Conservation (phyloP, 139 green algal genomes). For the Parachlorella kessleri region DNA sequence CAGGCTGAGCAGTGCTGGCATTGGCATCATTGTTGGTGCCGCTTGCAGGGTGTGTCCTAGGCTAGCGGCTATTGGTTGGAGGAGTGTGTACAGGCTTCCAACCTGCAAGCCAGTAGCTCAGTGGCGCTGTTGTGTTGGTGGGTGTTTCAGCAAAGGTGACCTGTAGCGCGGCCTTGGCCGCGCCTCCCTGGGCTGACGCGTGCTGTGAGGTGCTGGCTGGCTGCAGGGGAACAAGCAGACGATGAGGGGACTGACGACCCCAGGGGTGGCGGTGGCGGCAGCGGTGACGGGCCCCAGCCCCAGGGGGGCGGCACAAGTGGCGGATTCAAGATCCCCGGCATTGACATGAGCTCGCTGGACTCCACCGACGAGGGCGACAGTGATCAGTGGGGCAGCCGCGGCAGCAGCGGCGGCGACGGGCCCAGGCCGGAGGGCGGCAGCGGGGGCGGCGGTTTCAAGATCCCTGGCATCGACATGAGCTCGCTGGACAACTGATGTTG, state of each 20-base stretch:
- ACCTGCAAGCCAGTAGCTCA: too few species aligned
- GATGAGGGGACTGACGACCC: background rate
- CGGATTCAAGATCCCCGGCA: constrained; percentile 41
- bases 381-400: too few species aligned
- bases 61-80: too few species aligned
- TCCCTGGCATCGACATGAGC: constrained; percentile 61
- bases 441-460: constrained; percentile 2
- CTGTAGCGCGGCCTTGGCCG: too few species aligned
- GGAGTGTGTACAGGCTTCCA: too few species aligned
- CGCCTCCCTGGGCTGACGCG: too few species aligned
- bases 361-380: background rate
- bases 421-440: background rate
- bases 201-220: background rate
- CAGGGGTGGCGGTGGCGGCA: background rate
- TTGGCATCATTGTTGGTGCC: too few species aligned
- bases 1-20: too few species aligned
- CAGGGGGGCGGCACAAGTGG: background rate
- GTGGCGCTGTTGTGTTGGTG: too few species aligned
- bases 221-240: background rate
- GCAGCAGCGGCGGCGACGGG: background rate
- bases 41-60: too few species aligned
- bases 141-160: too few species aligned
- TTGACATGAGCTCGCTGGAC: constrained; percentile 53
- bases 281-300: background rate
- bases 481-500: constrained; percentile 33